These are phyloP conservation scores for Acanthamoeba castellanii DNA, from an alignment of 208 protist genomes.

Conservation along the genomic window DNA sequence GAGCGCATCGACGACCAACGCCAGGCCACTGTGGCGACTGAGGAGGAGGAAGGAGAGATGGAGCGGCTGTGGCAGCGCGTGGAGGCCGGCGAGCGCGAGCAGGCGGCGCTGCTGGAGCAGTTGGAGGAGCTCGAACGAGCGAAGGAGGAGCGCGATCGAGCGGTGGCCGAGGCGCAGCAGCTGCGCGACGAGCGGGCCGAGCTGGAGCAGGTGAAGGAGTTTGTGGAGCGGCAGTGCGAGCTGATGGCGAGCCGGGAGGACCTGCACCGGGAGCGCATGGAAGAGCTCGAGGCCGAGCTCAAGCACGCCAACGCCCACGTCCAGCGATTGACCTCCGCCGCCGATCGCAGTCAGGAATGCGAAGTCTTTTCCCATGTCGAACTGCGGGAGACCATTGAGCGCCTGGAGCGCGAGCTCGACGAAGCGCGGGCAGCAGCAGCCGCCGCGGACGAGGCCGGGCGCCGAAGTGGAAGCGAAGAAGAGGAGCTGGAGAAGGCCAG, in stretches of 20 bases:
- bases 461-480: neutral
- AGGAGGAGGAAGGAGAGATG: neutral
- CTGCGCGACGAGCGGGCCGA: neutral
- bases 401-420: neutral
- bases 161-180: neutral
- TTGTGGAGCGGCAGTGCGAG: constrained; percentile 26
- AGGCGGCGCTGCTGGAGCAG: neutral
- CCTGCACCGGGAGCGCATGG: neutral
- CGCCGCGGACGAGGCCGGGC: neutral
- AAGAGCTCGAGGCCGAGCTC: neutral
- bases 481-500: neutral
- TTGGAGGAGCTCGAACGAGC: neutral
- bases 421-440: neutral
- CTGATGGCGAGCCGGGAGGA: neutral
- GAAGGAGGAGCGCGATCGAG: neutral
- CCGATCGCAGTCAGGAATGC: neutral
- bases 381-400: neutral
- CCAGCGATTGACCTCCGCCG: neutral
- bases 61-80: neutral
- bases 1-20: neutral
- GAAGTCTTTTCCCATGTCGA: neutral
- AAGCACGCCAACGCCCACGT: neutral
- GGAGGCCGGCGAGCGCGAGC: neutral
- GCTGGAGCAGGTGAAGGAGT: neutral
- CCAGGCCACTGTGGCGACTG: neutral